Base-by-base conservation (phyloP, 2,329 filamentous ascomycete genomes). In the Clonostachys rosea region DNA sequence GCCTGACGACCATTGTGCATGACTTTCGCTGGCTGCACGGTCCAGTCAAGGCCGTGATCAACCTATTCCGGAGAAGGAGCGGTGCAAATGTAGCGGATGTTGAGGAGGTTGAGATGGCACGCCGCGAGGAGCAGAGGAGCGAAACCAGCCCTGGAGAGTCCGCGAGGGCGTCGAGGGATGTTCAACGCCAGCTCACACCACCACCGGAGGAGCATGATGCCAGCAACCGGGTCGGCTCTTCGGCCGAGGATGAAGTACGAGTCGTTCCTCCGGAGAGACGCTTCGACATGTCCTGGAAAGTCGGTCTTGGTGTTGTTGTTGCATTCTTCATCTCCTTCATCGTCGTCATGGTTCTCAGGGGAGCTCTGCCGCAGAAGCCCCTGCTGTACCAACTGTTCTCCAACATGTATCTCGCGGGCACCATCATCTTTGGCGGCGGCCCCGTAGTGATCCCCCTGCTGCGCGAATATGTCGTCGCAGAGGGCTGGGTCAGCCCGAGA, bases 341-440 rank as follows among this genome's bases (percentile, higher is more conserved):
- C 43, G 55, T 67, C 3, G 59, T 86, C 18, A 76, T 88, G 59
- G 68, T 78, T 14, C 54, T 76, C 0, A 71, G 74, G 35, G 73
- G 59, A 62, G 72, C 57, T 50, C 63, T 65, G 43, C 49, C 62
- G 1, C 40, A 58, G 10, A 64, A 64, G 0, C 70, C 79, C 0
- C 63, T 81, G 0, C 62, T 75, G 0, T 81, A 81, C 53, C 70
- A 76, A 43, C 73, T 90, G 20, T 89, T 90, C 55, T 73, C 83
- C 6, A 89, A 87, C 60, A 78, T 90, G 65, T 89, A 85, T 56
- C 79, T 89, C 0, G 86, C 86, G 0, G 86, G 86, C 0, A 89
- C 86, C 2, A 77, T 84, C 48, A 84, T 83, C 52, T 81, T 84
- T 44, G 82, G 82, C 5, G 81, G 82, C 3, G 82, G 82, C 0